Evolutionary conservation across 305 asterid species (phyloP).

Genomic region (Withania somnifera): DNA sequence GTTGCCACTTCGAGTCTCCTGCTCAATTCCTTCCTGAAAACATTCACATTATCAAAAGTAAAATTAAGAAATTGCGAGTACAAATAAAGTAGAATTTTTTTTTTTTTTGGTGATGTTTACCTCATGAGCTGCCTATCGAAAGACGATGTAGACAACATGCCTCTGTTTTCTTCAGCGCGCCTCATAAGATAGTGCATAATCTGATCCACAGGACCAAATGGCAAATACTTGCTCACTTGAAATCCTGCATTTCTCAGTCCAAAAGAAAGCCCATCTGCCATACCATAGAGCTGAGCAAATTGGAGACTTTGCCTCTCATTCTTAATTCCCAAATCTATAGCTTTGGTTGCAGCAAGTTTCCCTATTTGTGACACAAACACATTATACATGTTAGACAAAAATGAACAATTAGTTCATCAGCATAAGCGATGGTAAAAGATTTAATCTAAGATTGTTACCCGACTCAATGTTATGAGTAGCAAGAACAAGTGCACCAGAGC

Average conservation of each 20-base stretch:
- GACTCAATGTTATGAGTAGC: conserved; percentile 87
- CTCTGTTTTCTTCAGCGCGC: conserved; percentile 86
- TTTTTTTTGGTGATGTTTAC: conserved; percentile 10
- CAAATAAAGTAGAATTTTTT: no score
- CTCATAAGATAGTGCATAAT: conserved; percentile 74
- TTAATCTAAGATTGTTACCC: conserved; percentile 20
- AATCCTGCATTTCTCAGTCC: conserved; percentile 62
- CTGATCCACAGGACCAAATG: conserved; percentile 74
- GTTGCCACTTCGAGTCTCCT: conserved; percentile 20
- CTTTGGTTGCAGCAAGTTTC: conserved; percentile 51
- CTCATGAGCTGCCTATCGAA: conserved; percentile 56
- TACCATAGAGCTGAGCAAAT: conserved; percentile 79
- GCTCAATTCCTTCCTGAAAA: conserved; percentile 38
- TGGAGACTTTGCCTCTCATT: conserved; percentile 34
- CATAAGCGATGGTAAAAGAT: neutral
- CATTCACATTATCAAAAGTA: neutral
- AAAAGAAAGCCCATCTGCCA: conserved; percentile 62
- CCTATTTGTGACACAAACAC: conserved; percentile 23
- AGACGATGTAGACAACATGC: conserved; percentile 43
- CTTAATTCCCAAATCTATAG: conserved; percentile 37
- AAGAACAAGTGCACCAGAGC: conserved; percentile 56
- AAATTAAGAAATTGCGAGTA: neutral
- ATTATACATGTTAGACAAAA: neutral
- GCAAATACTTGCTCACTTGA: conserved; percentile 67
- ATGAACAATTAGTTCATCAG: neutral